Conservation (phyloP, 768 basidiomycete genomes). For the Tylopilus subfusipes region DNA sequence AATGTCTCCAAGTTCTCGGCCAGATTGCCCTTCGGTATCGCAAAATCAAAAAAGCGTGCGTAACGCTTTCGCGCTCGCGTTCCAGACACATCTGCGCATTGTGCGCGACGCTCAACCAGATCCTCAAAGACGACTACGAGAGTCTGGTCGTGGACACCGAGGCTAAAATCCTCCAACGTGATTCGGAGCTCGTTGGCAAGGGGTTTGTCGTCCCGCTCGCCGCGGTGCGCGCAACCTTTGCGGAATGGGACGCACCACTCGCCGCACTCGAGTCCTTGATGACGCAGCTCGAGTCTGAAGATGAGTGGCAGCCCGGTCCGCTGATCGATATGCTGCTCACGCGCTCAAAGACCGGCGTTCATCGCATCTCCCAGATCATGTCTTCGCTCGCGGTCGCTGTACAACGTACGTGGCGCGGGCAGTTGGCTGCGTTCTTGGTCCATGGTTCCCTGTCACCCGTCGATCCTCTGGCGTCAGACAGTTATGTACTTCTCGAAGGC, state of each 20-base stretch:
- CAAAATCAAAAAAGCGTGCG: slow-evolving; percentile 60
- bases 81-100: slow-evolving; percentile 81
- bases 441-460: slow-evolving; percentile 62
- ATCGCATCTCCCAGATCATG: slow-evolving; percentile 70
- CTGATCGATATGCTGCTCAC: slow-evolving; percentile 75
- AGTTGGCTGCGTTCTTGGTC: slow-evolving; percentile 77
- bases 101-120: slow-evolving; percentile 66
- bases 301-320: slow-evolving; percentile 62
- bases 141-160: slow-evolving; percentile 76
- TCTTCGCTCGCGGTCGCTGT: slow-evolving; percentile 69
- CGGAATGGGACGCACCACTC: slow-evolving; percentile 86
- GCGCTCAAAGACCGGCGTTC: slow-evolving; percentile 74
- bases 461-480: slow-evolving; percentile 65
- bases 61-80: slow-evolving; percentile 47
- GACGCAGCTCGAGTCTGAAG: slow-evolving; percentile 53
- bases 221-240: slow-evolving; percentile 76
- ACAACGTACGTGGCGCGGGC: slow-evolving; percentile 78
- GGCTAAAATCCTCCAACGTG: slow-evolving; percentile 69
- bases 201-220: slow-evolving; percentile 85
- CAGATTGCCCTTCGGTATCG: slow-evolving; percentile 72
- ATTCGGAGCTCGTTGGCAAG: slow-evolving; percentile 71
- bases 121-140: slow-evolving; percentile 80
- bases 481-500: slow-evolving; percentile 57
- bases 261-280: slow-evolving; percentile 65
- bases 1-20: slow-evolving; percentile 78